A percentile compares a stretch with the other conserved stretches of the same genome.
These are phyloP conservation scores for Bimuria novae-zelandiae DNA, from an alignment of 2,329 filamentous ascomycete genomes.

Conservation along the genomic window DNA sequence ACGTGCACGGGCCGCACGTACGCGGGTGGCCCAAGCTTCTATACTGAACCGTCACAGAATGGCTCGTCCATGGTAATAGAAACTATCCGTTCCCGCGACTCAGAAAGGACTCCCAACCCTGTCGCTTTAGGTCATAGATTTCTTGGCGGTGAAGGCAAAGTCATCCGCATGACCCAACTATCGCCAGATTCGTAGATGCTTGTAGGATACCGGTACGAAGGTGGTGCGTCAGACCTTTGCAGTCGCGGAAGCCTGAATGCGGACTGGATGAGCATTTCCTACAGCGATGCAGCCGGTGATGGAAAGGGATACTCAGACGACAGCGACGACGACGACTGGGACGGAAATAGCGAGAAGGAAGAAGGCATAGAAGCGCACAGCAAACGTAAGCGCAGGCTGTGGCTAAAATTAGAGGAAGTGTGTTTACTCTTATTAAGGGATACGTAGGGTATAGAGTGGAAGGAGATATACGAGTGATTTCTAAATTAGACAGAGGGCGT, in stretches of 20 bases:
- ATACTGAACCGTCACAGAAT: too few relatives aligned
- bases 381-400: slow-evolving; percentile 12
- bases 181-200: too few relatives aligned
- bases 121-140: too few relatives aligned
- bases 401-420: slow-evolving; percentile 16
- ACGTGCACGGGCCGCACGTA: too few relatives aligned
- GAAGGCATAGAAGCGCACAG: slow-evolving; percentile 10
- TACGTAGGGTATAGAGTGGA: slow-evolving; percentile 14
- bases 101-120: too few relatives aligned
- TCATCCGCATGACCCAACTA: too few relatives aligned
- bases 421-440: slow-evolving; percentile 17
- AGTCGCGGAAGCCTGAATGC: slow-evolving; percentile 12
- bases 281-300: slow-evolving; percentile 13
- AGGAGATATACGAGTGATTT: slow-evolving; percentile 14
- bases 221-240: too few relatives aligned
- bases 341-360: slow-evolving; percentile 14
- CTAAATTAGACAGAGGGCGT: slow-evolving; percentile 7
- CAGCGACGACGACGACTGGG: slow-evolving; percentile 13
- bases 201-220: too few relatives aligned
- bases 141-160: too few relatives aligned
- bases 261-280: slow-evolving; percentile 12
- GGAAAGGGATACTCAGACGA: slow-evolving; percentile 14
- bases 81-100: too few relatives aligned
- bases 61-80: too few relatives aligned
- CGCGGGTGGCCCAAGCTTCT: too few relatives aligned